Base-by-base conservation (phyloP, 768 basidiomycete genomes). In the Scleroderma citrinum region DNA sequence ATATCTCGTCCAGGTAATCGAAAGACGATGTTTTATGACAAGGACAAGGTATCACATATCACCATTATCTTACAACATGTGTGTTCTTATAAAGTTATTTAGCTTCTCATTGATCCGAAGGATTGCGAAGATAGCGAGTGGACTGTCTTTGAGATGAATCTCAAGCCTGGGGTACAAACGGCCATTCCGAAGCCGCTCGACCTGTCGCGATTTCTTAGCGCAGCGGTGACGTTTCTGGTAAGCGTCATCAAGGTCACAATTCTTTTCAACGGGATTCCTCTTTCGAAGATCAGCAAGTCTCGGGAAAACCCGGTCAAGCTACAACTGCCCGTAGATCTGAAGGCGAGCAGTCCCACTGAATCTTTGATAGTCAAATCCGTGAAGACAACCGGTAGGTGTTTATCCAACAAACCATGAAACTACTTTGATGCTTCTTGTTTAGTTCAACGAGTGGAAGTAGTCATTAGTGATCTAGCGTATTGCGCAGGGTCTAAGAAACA, bases 401-500 rank as follows among this genome's bases (percentile, higher is more conserved):
- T 16, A 14, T 44, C 6, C 24, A 8, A 17, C 23, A 17, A 42
- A 20, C 23, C 34, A 3, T 16, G 21, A 29, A n/a, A 35, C 13
- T 24, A 7, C 20, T 35, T 36, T 48, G 26, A 46, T 23, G 24
- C 40, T 51, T 23, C 14, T n/a, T n/a, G n/a, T 48, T 21, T 41
- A 83, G 87, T 83, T 12, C 72, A 94, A 24, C 73, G n/a, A 13
- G 34, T 35, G 34, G 34, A 80, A 44, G 90, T 97, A 51, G 77
- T 76, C 46, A 87, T 89, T 0, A 79, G 87, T 69, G 75, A 78
- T 57, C 83, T 81, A 77, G 81, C 87, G 3, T 87, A 86, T 62
- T 70, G 72, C 14, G 77, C 79, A 3, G 82, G 83, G 19, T 73
- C 80, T 2, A 78, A 79, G 13, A 35, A 13, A 81, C 76, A 59